A percentile compares a stretch with the other conserved stretches of the same genome.
Conservation (phyloP, 2,329 filamentous ascomycete genomes). For the Gliomastix tumulicola region DNA sequence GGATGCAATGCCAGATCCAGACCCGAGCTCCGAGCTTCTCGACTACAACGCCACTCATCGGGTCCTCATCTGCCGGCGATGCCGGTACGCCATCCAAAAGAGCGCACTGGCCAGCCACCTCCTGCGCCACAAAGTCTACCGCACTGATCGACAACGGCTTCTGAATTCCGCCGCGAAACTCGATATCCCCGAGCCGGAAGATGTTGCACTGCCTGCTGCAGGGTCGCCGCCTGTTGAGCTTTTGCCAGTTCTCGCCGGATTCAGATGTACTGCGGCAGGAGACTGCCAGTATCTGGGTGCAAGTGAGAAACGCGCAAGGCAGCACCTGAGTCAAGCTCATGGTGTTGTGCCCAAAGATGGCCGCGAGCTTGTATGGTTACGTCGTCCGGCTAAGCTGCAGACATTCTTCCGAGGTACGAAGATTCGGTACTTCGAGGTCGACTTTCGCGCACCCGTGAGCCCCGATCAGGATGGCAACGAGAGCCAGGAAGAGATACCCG, state of each 20-base stretch:
- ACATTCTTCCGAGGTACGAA: conserved; percentile 28
- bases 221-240: conserved; percentile 15
- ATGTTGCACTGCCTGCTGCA: conserved; percentile 14
- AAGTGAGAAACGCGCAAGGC: conserved; percentile 24
- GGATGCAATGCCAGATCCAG: too few species aligned
- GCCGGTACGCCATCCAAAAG: conserved; percentile 27
- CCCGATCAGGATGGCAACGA: too few species aligned
- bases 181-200: conserved; percentile 19
- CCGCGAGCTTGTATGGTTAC: too few species aligned
- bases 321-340: conserved; percentile 20
- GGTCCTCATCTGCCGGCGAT: conserved; percentile 25
- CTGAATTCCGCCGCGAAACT: conserved; percentile 14
- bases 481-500: too few species aligned
- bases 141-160: conserved; percentile 17
- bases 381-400: conserved; percentile 17
- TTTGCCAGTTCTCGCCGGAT: conserved; percentile 18
- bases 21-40: too few species aligned
- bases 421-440: conserved; percentile 25
- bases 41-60: too few species aligned
- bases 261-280: conserved; percentile 14
- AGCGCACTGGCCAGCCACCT: conserved; percentile 25
- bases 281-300: conserved; percentile 20
- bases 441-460: too few species aligned
- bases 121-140: conserved; percentile 27
- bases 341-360: conserved; percentile 5